phyloP scores from a whole-genome alignment of 2,329 filamentous ascomycete genomes.

The Botrytis medusae region DNA sequence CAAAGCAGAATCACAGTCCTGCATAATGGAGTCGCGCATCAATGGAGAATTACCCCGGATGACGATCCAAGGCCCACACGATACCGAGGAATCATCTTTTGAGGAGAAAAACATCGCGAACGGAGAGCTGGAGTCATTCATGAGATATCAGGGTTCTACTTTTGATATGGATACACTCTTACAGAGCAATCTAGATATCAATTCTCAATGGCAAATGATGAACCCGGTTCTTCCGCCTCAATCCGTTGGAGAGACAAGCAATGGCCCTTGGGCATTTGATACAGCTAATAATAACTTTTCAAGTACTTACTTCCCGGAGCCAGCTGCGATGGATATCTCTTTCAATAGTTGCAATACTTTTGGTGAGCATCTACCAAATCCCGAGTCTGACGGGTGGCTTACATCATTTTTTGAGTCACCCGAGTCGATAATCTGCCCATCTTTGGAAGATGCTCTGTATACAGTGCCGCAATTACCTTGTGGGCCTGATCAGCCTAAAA shows the following conservation, averaged over 20 bases:
- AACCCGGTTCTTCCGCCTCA: not conserved
- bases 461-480: not conserved
- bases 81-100: not conserved
- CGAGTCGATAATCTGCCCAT: not conserved
- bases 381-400: slow-evolving; percentile 6
- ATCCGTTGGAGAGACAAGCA: not conserved
- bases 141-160: not conserved
- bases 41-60: slow-evolving; percentile 1
- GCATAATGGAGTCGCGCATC: not conserved
- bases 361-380: not conserved
- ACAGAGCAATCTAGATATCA: not conserved
- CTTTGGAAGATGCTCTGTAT: not conserved
- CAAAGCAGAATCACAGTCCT: not conserved
- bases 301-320: not conserved
- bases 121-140: not conserved
- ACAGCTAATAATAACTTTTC: not conserved
- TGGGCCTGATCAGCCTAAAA: not conserved
- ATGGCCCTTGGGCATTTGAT: not conserved
- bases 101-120: not conserved
- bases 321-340: not conserved
- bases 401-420: slow-evolving; percentile 9
- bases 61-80: not conserved
- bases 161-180: not conserved
- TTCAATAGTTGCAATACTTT: not conserved
- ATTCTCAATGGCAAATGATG: slow-evolving; percentile 7